phyloP scores from a whole-genome alignment of 2,329 filamentous ascomycete genomes.

The Penicillium corylophilum region DNA sequence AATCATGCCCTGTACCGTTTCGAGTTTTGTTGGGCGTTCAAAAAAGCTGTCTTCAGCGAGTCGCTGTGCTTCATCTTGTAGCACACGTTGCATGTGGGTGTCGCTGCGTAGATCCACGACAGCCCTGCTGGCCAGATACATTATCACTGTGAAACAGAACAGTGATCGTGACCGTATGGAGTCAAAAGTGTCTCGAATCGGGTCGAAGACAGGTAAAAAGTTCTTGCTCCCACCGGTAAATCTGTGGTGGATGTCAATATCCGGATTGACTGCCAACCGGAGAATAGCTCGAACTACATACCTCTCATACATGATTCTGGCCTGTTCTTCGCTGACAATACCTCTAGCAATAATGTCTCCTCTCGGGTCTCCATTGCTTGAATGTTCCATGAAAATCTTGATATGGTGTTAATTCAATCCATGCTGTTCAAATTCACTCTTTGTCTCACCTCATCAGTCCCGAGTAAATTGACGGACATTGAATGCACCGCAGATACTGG shows the following conservation, averaged over 20 bases:
- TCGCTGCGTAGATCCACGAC: constrained; percentile 33
- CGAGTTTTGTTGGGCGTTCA: constrained; percentile 36
- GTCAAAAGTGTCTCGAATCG: constrained; percentile 38
- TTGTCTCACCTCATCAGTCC: constrained; percentile 27
- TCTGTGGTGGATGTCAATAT: constrained; percentile 9
- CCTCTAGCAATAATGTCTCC: constrained; percentile 33
- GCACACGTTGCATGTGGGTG: constrained; percentile 34
- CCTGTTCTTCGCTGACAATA: constrained; percentile 34
- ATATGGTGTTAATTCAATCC: not conserved
- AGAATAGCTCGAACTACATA: constrained; percentile 10
- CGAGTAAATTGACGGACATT: constrained; percentile 37
- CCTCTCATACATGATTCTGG: constrained; percentile 36
- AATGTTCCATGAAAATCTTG: constrained; percentile 34
- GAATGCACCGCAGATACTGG: constrained; percentile 36
- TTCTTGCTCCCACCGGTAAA: constrained; percentile 36
- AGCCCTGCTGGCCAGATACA: constrained; percentile 36
- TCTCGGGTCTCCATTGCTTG: constrained; percentile 27
- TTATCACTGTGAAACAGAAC: constrained; percentile 38
- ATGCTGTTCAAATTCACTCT: not conserved
- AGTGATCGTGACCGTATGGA: constrained; percentile 36
- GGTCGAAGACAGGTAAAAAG: constrained; percentile 35
- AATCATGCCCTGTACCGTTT: constrained; percentile 39
- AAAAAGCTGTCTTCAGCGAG: constrained; percentile 39
- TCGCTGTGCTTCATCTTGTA: constrained; percentile 37
- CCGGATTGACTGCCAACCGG: not conserved